These are phyloP conservation scores for Ganoderma sp. DNA, from an alignment of 1,284 basidiomycete species.

Conservation along the genomic window DNA sequence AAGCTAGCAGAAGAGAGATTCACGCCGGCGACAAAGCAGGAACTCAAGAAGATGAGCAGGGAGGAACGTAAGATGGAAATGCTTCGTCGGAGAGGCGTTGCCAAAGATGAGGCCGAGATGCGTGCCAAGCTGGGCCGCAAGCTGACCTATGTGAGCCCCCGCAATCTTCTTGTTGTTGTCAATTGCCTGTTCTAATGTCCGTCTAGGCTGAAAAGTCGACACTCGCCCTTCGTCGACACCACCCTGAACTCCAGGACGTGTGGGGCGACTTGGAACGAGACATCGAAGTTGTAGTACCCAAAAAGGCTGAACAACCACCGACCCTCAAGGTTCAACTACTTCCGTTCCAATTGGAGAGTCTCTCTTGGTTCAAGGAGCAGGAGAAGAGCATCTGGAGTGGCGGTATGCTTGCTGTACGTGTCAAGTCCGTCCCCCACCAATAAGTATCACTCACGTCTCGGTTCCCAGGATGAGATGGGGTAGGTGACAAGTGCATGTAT, in stretches of 20 bases:
- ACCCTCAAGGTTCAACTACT: conserved; percentile 78
- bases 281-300: conserved; percentile 69
- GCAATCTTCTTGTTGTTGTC: too few species aligned
- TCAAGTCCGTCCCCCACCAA: too few species aligned
- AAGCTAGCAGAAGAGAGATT: neutral
- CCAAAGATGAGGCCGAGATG: conserved; percentile 24
- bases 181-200: neutral
- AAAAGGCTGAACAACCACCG: conserved; percentile 78
- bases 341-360: conserved; percentile 90
- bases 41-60: conserved; percentile 38
- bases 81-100: conserved; percentile 36
- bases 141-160: conserved; percentile 21
- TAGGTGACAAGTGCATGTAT: conserved; percentile 41
- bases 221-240: conserved; percentile 66
- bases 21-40: conserved; percentile 47
- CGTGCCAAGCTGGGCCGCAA: conserved; percentile 24
- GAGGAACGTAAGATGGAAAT: conserved; percentile 39
- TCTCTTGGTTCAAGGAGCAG: conserved; percentile 96
- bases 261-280: conserved; percentile 87
- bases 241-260: conserved; percentile 81
- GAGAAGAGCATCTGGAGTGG: conserved; percentile 89
- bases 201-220: conserved; percentile 77
- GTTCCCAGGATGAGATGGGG: conserved; percentile 86
- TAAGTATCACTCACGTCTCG: too few species aligned
- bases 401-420: conserved; percentile 88